These are phyloP conservation scores for Salix dunnii DNA, from an alignment of 345 rosid genomes.

Conservation along the genomic window DNA sequence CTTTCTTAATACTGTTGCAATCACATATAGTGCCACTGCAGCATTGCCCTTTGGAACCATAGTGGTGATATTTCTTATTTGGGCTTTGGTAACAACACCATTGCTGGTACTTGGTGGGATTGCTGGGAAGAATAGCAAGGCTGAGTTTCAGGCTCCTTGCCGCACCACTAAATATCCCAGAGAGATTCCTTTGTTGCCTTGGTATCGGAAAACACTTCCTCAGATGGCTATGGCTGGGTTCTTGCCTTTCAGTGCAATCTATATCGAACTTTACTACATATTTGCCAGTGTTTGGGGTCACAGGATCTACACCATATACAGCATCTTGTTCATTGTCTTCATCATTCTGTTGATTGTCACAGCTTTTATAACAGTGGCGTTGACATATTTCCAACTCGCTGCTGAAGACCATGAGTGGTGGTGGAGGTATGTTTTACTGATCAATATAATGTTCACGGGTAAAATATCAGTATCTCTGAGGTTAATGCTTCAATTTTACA, in stretches of 20 bases:
- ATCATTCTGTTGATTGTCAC: conserved; percentile 33
- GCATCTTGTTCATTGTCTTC: conserved; percentile 33
- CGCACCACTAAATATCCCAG: conserved; percentile 85
- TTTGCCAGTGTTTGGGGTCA: conserved; percentile 38
- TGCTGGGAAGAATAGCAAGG: conserved; percentile 87
- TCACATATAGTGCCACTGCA: conserved; percentile 74
- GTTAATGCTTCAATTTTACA: not conserved
- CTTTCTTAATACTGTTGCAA: conserved; percentile 86
- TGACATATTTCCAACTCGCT: conserved; percentile 38
- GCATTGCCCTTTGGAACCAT: conserved; percentile 88
- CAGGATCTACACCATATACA: conserved; percentile 34
- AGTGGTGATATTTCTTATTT: conserved; percentile 75
- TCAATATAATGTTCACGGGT: not conserved
- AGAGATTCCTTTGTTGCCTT: conserved; percentile 76
- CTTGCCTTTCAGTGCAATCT: conserved; percentile 33
- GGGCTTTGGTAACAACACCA: conserved; percentile 82
- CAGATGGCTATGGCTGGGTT: conserved; percentile 96
- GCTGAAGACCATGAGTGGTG: conserved; percentile 38
- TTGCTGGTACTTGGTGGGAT: conserved; percentile 88
- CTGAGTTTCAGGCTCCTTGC: conserved; percentile 89
- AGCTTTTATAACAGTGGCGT: conserved; percentile 33
- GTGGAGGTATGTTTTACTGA: conserved; percentile 26
- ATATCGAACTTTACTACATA: conserved; percentile 33
- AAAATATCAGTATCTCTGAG: not conserved
- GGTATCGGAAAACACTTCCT: conserved; percentile 80